Base-by-base conservation (phyloP, 2,329 filamentous ascomycete species). In the Microcyclospora tardicrescens region DNA sequence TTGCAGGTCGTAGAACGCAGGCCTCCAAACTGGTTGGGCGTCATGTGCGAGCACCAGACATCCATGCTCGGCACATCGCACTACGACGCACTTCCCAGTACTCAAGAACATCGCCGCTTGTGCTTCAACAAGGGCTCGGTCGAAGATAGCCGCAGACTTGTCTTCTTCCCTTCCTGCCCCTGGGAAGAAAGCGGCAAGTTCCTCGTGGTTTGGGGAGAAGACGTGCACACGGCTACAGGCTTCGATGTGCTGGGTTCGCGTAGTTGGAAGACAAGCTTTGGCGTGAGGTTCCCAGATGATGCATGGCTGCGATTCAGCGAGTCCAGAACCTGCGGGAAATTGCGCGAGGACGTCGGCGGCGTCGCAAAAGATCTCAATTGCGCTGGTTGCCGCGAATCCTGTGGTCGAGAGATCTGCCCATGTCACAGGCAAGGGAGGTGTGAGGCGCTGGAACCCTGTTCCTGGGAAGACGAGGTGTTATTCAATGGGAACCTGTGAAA, bases 121-220 rank as follows among this genome's bases (percentile, higher is more conserved):
- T 9, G 16, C 10, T 33, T 49, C 51, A 10, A 54, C 39, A 6
- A 12, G 36, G 4, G 9, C 11, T 13, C 34, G 37, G 34, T 49
- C 42, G 33, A 53, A 50, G 9, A 12, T 12, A 3, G 27, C 31
- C 14, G 28, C 19, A 2, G 33, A 29, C 1, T 28, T 16, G 9
- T 16, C 13, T 15, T 41, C 36, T 6, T 37, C 37, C 19, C 19
- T 8, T 8, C 4, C 19, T 24, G 8, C 19, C 4, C 8, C 19
- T 24, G 19, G 19, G 34, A 55, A 55, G 36, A 55, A 50, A 8
- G 40, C 37, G 3, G 38, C 45, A 1, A 55, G 41, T 39, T 55
- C 53, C n/a, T 42, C 40, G 36, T 55, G 50, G 29, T 55, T 55
- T 5, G 53, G 53, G 6, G 53, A 55, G 43, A 54, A 55, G 10